A percentile compares a stretch with the other conserved stretches of the same genome.
phyloP scores from a whole-genome alignment of 257 asterid species.

The Thymus quinquecostatus region DNA sequence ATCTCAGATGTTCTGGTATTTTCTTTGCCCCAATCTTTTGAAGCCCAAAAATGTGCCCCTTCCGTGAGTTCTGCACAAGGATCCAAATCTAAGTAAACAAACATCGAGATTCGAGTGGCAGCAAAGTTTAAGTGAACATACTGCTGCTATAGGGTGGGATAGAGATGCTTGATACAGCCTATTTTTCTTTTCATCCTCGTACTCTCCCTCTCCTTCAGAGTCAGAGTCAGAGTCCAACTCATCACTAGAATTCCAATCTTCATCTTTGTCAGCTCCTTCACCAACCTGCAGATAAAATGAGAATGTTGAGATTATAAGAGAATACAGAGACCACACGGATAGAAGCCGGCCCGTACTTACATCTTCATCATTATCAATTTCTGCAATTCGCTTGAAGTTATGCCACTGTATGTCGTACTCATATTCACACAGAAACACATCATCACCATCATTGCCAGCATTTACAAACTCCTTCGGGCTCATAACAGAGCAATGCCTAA shows the following conservation, averaged over 20 bases:
- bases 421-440: slow-evolving; percentile 89
- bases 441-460: slow-evolving; percentile 83
- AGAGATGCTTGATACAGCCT: slow-evolving; percentile 42
- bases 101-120: slow-evolving; percentile 3
- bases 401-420: slow-evolving; percentile 82
- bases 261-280: slow-evolving; percentile 54
- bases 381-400: slow-evolving; percentile 87
- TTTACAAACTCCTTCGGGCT: slow-evolving; percentile 66
- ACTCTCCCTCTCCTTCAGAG: slow-evolving; percentile 59
- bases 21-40: slow-evolving; percentile 86
- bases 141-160: slow-evolving; percentile 79
- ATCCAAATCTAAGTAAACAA: slow-evolving; percentile 29
- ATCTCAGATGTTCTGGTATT: slow-evolving; percentile 89
- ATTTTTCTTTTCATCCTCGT: slow-evolving; percentile 51
- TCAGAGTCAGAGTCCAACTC: slow-evolving; percentile 45
- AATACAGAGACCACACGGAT: slow-evolving; percentile 17
- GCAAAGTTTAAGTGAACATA: slow-evolving; percentile 42
- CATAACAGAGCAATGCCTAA: slow-evolving; percentile 84
- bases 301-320: slow-evolving; percentile 29
- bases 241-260: slow-evolving; percentile 62
- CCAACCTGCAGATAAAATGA: slow-evolving; percentile 55
- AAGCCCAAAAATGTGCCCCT: slow-evolving; percentile 76
- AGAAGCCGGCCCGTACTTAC: slow-evolving; percentile 41
- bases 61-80: slow-evolving; percentile 66
- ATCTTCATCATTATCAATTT: slow-evolving; percentile 54